Percentiles rank a stretch among this genome's conserved stretches.
phyloP scores from a whole-genome alignment of 2,329 filamentous ascomycete genomes.

The Arthrobotrys iridis region DNA sequence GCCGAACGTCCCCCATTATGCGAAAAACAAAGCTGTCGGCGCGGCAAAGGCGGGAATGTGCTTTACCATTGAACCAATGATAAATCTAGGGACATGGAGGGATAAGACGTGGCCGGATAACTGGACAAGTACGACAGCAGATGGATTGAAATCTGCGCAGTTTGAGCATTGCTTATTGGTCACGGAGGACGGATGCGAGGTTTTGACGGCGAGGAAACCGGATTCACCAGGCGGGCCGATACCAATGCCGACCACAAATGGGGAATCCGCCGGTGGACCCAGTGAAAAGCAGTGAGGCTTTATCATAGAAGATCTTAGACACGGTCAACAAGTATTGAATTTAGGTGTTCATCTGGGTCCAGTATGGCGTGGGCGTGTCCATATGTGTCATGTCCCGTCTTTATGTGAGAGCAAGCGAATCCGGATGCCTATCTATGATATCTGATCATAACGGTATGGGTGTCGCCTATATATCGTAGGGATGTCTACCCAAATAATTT shows the following conservation, averaged over 20 bases:
- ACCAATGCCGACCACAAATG: conserved; percentile 65
- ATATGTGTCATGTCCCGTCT: background rate
- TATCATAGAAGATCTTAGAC: background rate
- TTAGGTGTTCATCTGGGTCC: background rate
- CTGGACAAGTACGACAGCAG: conserved; percentile 94
- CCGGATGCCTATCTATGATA: background rate
- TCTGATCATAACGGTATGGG: too few species aligned
- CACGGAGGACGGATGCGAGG: conserved; percentile 82
- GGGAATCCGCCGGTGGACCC: conserved; percentile 49
- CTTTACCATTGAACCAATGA: conserved; percentile 99
- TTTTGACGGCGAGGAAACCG: conserved; percentile 77
- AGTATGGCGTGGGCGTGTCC: background rate
- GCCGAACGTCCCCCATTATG: conserved; percentile 95
- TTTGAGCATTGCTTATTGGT: conserved; percentile 90
- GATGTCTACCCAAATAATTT: too few species aligned
- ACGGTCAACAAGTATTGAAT: background rate
- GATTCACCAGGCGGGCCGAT: conserved; percentile 80
- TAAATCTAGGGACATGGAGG: conserved; percentile 86
- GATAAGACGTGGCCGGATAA: conserved; percentile 98
- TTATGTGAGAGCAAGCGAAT: too few species aligned
- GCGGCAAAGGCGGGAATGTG: conserved; percentile 96
- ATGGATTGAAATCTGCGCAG: conserved; percentile 89
- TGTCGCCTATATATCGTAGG: too few species aligned
- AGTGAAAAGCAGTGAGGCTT: conserved; percentile 17
- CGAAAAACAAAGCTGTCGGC: conserved; percentile 96